phyloP scores from a whole-genome alignment of 345 rosid species.

The Salix exigua region DNA sequence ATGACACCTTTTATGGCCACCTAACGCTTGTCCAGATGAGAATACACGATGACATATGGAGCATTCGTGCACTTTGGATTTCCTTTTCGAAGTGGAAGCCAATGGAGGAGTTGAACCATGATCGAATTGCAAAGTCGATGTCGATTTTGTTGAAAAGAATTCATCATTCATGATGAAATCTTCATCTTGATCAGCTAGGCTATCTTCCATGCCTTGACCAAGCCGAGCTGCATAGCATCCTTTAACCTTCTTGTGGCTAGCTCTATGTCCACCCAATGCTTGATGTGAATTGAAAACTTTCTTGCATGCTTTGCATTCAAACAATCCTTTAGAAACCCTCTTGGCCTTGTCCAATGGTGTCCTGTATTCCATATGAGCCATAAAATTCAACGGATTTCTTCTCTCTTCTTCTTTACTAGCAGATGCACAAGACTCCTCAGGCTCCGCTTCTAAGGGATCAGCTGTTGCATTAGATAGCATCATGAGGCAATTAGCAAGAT shows the following conservation, averaged over 20 bases:
- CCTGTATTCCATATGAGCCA: slow-evolving; percentile 32
- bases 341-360: slow-evolving; percentile 41
- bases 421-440: slow-evolving; percentile 66
- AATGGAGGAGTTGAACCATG: slow-evolving; percentile 30
- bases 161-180: slow-evolving; percentile 51
- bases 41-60: slow-evolving; percentile 88
- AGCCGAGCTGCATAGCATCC: slow-evolving; percentile 88
- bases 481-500: slow-evolving; percentile 87
- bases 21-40: slow-evolving; percentile 92
- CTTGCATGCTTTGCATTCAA: slow-evolving; percentile 96
- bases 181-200: slow-evolving; percentile 42
- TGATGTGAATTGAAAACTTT: slow-evolving; percentile 97
- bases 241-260: slow-evolving; percentile 97
- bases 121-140: slow-evolving; percentile 31
- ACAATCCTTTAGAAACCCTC: slow-evolving; percentile 47
- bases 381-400: slow-evolving; percentile 35
- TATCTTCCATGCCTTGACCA: slow-evolving; percentile 36
- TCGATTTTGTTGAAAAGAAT: slow-evolving; percentile 36
- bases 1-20: slow-evolving; percentile 97
- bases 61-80: slow-evolving; percentile 85
- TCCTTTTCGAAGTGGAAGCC: slow-evolving; percentile 47
- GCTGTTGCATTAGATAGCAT: slow-evolving; percentile 75
- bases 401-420: slow-evolving; percentile 63
- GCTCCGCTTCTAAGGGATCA: slow-evolving; percentile 45
- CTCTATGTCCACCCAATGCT: slow-evolving; percentile 98